phyloP scores from a whole-genome alignment of 1,139 yeast species.

The Saccharomyces hybrid region DNA sequence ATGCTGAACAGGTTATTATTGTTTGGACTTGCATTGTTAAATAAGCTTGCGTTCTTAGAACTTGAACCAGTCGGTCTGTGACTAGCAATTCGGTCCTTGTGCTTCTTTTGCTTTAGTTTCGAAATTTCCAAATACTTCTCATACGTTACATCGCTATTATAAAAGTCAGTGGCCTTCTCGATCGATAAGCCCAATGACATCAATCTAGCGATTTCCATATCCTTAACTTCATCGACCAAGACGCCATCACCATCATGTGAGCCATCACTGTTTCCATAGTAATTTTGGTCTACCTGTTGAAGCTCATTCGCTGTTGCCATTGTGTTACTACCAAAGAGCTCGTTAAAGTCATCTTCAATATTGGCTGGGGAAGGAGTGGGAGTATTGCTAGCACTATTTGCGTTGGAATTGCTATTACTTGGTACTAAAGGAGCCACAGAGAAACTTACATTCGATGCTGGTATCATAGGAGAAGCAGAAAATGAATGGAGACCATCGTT shows the following conservation, averaged over 20 bases:
- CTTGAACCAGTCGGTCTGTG: neutral
- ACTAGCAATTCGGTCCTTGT: neutral
- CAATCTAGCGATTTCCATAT: conserved; percentile 30
- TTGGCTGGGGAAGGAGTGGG: neutral
- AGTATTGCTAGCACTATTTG: neutral
- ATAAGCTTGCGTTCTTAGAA: neutral
- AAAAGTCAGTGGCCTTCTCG: conserved; percentile 17
- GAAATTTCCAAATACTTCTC: conserved; percentile 16
- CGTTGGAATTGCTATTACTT: neutral
- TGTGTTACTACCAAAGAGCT: conserved; percentile 9
- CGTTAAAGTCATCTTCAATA: conserved; percentile 15
- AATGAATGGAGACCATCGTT: neutral
- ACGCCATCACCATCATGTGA: conserved; percentile 7
- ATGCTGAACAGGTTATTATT: neutral
- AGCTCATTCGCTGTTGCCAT: neutral
- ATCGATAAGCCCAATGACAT: conserved; percentile 28
- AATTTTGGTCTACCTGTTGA: neutral
- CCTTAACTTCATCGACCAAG: conserved; percentile 28
- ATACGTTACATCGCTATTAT: conserved; percentile 24
- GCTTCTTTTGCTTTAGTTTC: conserved; percentile 3
- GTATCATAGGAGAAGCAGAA: neutral
- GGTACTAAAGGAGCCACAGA: neutral
- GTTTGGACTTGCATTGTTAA: neutral
- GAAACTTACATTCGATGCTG: neutral
- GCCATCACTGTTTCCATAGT: conserved; percentile 12